A percentile compares a stretch with the other conserved stretches of the same genome.
Conservation (phyloP, 495 filamentous ascomycete species). For the Aspergillus egyptiacus region DNA sequence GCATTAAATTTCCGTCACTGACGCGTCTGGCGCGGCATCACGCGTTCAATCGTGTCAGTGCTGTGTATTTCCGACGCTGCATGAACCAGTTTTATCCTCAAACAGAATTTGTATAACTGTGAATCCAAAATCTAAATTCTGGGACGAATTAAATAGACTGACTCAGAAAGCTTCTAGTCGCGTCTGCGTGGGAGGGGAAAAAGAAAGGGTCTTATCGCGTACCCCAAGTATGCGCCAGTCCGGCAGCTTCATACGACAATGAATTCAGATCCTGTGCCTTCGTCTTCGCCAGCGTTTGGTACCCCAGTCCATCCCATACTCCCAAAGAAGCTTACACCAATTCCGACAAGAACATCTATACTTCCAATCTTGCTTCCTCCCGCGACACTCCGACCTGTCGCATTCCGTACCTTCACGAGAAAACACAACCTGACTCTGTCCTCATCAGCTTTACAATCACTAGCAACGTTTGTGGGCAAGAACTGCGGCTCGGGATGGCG, state of each 20-base stretch:
- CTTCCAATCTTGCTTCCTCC: constrained; percentile 85
- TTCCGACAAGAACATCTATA: constrained; percentile 61
- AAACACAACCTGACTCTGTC: constrained; percentile 95
- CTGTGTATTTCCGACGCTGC: neutral
- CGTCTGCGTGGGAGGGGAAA: too few species aligned
- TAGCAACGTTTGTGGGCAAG: constrained; percentile 84
- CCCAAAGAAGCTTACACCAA: constrained; percentile 36
- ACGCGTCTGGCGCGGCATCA: constrained; percentile 13
- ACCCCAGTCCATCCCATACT: constrained; percentile 71
- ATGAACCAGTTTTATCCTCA: neutral
- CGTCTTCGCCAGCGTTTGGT: constrained; percentile 83
- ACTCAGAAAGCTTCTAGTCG: too few species aligned
- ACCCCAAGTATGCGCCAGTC: neutral
- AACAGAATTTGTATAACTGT: too few species aligned
- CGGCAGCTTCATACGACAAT: constrained; percentile 18
- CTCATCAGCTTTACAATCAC: constrained; percentile 72
- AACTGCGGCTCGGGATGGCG: constrained; percentile 96
- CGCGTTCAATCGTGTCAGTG: constrained; percentile 10
- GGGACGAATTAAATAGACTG: too few species aligned
- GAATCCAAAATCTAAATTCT: too few species aligned
- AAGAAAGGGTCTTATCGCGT: too few species aligned
- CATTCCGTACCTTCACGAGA: constrained; percentile 94
- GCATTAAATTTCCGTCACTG: neutral
- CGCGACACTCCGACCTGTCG: constrained; percentile 78
- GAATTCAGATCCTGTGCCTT: constrained; percentile 58